Evolutionary conservation across 2,329 filamentous ascomycete species (phyloP), one percentile per base, ranked within the genome.

Genomic region (Macrophomina phaseolina): DNA sequence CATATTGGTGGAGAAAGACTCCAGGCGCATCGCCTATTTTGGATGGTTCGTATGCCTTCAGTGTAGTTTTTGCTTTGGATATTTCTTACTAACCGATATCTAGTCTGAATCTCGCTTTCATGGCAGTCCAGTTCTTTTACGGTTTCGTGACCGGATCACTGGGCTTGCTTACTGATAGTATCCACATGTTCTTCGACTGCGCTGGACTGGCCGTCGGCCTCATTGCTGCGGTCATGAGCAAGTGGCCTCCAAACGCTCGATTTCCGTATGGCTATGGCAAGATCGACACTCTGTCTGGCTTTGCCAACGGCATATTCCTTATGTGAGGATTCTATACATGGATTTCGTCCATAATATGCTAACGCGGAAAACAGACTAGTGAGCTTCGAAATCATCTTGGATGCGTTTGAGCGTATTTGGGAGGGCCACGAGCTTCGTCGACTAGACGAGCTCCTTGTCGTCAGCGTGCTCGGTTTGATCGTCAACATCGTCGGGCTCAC

Each of bases 101-200:
- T 7, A 97, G 93, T 69, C 86, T 99, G 65, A 99, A 99, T 76
- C 93, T 99, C 72, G 85, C 84, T 6, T 99, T 99, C 78, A 99
- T 99, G 95, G 82, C 91, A 40, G 88, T 99, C 1, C 95, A 99
- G 74, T 91, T 94, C 48, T 93, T 94, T 69, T 99, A 99, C 75
- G 95, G 95, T 58, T 96, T 95, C 73, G 81, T 95, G 11, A 98
- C 93, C 3, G 94, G 97, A 71, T 99, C 95, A 0, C 83, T 99
- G 5, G 95, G 95, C 2, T 85, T 99, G n/a, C 87, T 99, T 18
- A 97, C 93, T 71, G 95, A 99, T 79, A 98, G 94, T 74, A 95
- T 99, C 69, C 95, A 99, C 80, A 99, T 99, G 95, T 94, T 99
- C 74, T 98, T 99, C 73, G 95, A 99, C 79, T 99, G 95, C 72